Base-by-base conservation (phyloP, 176 grass and related monocot species). In the Alloteropsis semialata region DNA sequence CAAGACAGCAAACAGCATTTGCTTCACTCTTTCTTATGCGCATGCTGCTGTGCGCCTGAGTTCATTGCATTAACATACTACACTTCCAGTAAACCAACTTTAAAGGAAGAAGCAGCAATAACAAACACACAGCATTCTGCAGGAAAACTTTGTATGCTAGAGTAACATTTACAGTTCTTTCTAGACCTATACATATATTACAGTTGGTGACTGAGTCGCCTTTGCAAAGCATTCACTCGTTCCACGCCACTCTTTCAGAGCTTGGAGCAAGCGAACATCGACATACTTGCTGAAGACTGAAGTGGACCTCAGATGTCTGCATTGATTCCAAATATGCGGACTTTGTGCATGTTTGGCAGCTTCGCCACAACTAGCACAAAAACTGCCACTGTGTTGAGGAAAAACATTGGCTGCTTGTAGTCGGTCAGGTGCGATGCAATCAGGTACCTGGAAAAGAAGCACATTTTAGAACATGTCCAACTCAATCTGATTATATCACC, bases 281-380 rank as follows among this genome's bases (percentile, higher is more conserved):
- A 42, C 19, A 19, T 29, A 19, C 13, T 27, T 68, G 50, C 48
- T 14, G 44, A 28, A 49, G 22, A 50, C 48, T 14, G 44, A 28
- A 49, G 22, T 14, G 19, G 25, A 10, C 71, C 77, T 90, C 79
- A 95, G 77, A 83, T 88, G 42, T 89, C 93, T 44, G 85, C 90
- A 82, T 95, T 95, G 86, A 95, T 95, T 82, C 93, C 90, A 32
- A 95, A 95, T 79, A 95, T 92, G 29, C 93, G 93, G 51, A 95
- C 93, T 74, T 92, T 92, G 85, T 95, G 93, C 88, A 95, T 92
- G 59, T 95, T 95, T 1, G 90, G 90, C 72, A 95, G 46, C 69
- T 95, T 95, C 21, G 88, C 90, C 65, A 95, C 65, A 15, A 95
- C 90, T 56, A 95, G 69, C 53, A 95, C 93, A 7, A 91, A 38